These are phyloP conservation scores for Candida michaelii DNA, from an alignment of 805 yeast genomes.

Conservation along the genomic window DNA sequence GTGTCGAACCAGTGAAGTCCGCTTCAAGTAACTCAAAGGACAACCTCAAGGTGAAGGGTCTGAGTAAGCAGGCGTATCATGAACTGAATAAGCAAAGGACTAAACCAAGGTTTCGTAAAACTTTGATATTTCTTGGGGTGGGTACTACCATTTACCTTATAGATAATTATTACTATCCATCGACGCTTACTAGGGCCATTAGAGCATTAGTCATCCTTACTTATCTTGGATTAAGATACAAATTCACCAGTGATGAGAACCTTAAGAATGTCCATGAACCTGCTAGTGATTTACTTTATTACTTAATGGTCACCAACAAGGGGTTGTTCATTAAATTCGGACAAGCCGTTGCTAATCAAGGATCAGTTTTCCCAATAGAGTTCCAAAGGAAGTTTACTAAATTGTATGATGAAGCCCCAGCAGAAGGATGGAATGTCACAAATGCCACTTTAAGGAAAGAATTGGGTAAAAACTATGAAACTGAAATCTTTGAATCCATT, in stretches of 20 bases:
- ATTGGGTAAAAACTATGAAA: constrained; percentile 18
- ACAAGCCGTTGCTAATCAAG: constrained; percentile 77
- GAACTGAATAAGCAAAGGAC: no score
- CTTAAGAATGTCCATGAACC: constrained; percentile 45
- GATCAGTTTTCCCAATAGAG: constrained; percentile 62
- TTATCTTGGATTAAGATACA: constrained; percentile 59
- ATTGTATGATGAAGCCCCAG: constrained; percentile 70
- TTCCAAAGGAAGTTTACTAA: constrained; percentile 57
- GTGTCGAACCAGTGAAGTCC: no score
- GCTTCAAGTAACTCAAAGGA: no score
- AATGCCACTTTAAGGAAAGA: constrained; percentile 34
- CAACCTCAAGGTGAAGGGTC: no score
- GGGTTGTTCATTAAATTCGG: constrained; percentile 73
- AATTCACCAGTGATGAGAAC: constrained; percentile 30
- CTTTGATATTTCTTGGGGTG: not conserved
- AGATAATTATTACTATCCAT: constrained; percentile 30
- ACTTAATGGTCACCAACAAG: constrained; percentile 32
- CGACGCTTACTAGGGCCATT: constrained; percentile 51
- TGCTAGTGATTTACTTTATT: constrained; percentile 43
- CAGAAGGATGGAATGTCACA: constrained; percentile 49
- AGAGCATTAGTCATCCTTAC: constrained; percentile 49
- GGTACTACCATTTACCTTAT: constrained; percentile 1
- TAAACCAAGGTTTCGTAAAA: not conserved
- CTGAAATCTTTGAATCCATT: constrained; percentile 40
- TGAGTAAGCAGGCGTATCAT: no score